phyloP scores from a whole-genome alignment of 345 rosid genomes.

The Euphorbia pulcherrima region DNA sequence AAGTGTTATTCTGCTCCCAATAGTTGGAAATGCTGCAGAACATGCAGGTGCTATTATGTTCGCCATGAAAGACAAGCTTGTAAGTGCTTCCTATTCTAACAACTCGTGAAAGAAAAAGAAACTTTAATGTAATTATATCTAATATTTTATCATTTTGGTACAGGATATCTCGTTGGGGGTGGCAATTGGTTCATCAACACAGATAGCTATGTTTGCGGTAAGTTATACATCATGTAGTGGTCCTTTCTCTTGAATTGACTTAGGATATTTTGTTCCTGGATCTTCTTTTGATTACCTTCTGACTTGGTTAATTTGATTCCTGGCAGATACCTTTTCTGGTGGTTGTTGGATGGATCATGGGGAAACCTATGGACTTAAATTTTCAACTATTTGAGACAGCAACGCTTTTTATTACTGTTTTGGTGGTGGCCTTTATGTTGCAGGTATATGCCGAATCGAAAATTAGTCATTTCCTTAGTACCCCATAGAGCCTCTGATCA shows the following conservation, averaged over 20 bases:
- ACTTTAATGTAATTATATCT: background rate
- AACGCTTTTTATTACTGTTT: conserved; percentile 21
- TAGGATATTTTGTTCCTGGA: background rate
- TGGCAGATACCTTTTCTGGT: conserved; percentile 20
- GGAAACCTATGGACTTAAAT: conserved; percentile 23
- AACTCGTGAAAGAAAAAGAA: background rate
- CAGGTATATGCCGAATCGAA: conserved; percentile 11
- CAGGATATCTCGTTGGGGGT: conserved; percentile 50
- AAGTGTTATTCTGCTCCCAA: conserved; percentile 48
- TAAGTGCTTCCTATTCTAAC: conserved; percentile 19
- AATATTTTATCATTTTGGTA: background rate
- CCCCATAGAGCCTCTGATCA: background rate
- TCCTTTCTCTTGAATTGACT: background rate
- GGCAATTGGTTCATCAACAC: conserved; percentile 57
- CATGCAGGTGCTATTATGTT: conserved; percentile 53
- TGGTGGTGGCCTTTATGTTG: conserved; percentile 25
- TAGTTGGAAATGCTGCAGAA: conserved; percentile 58
- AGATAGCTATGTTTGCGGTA: conserved; percentile 52
- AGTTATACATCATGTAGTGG: background rate
- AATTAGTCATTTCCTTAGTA: background rate
- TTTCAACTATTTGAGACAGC: conserved; percentile 29
- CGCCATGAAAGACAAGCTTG: conserved; percentile 57
- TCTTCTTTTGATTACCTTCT: background rate
- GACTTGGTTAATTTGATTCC: background rate
- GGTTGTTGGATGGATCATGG: conserved; percentile 24